phyloP scores from a whole-genome alignment of 2,329 filamentous ascomycete species.

The Botrytis fragariae region DNA sequence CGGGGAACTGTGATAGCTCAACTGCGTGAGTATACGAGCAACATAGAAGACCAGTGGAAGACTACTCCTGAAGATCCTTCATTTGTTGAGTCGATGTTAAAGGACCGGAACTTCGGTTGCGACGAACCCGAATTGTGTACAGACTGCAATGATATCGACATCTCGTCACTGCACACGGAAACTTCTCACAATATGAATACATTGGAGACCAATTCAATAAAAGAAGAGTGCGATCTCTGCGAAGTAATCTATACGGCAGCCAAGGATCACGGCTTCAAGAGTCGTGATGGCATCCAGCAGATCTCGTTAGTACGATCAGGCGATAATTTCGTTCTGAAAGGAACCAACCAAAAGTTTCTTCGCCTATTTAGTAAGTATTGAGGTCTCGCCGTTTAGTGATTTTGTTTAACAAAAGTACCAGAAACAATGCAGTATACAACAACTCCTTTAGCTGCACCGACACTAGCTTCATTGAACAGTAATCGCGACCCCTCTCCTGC shows the following conservation, averaged over 20 bases:
- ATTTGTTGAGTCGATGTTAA: neutral
- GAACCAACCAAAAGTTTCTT: neutral
- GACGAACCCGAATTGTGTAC: neutral
- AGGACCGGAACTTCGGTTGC: neutral
- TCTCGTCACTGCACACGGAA: neutral
- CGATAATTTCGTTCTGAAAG: neutral
- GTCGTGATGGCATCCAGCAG: neutral
- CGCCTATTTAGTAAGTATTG: neutral
- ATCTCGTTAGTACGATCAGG: neutral
- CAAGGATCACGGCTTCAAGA: neutral
- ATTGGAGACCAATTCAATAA: neutral
- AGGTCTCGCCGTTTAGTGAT: neutral
- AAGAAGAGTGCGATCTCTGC: neutral
- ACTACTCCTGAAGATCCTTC: neutral
- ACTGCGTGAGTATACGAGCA: neutral
- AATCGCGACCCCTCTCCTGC: neutral
- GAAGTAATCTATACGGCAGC: neutral
- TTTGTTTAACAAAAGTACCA: neutral
- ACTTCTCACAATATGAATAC: neutral
- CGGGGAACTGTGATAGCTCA: neutral
- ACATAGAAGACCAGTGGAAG: neutral
- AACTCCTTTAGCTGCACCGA: neutral
- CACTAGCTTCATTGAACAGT: neutral
- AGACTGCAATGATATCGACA: neutral
- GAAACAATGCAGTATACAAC: neutral